Conservation (phyloP, 768 basidiomycete species). For the Russula sp. region DNA sequence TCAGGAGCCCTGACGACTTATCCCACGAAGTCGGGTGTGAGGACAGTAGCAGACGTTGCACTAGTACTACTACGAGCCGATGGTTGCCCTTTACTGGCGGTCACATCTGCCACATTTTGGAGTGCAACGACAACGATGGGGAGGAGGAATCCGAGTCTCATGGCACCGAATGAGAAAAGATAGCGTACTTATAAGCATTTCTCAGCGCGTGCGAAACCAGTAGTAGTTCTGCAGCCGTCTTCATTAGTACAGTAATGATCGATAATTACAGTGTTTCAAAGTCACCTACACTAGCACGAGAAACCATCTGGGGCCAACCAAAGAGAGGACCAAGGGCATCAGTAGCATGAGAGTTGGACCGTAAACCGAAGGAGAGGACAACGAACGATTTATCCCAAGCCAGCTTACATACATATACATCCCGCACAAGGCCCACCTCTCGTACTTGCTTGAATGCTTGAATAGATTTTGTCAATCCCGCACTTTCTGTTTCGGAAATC, state of each 20-base stretch:
- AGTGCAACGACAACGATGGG: background rate
- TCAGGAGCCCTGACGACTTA: no score
- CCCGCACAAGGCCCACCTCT: no score
- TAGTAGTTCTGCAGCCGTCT: background rate
- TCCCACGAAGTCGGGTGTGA: slow-evolving; percentile 9
- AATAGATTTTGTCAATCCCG: no score
- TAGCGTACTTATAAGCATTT: background rate
- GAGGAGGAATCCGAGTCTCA: background rate
- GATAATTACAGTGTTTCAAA: background rate
- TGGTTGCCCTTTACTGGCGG: background rate
- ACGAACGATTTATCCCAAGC: no score
- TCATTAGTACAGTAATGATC: background rate
- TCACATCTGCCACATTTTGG: background rate
- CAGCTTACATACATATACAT: no score
- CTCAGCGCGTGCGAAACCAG: no score
- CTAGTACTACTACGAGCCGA: no score
- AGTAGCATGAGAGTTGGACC: no score
- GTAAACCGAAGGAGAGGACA: no score
- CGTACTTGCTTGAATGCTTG: no score
- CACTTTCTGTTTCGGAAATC: no score
- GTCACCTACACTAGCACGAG: background rate
- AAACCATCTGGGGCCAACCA: background rate
- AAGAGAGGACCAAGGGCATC: background rate
- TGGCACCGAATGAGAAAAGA: background rate
- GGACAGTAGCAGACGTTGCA: background rate